These are phyloP conservation scores for Exophiala sideris DNA, from an alignment of 2,329 filamentous ascomycete genomes.

Conservation along the genomic window DNA sequence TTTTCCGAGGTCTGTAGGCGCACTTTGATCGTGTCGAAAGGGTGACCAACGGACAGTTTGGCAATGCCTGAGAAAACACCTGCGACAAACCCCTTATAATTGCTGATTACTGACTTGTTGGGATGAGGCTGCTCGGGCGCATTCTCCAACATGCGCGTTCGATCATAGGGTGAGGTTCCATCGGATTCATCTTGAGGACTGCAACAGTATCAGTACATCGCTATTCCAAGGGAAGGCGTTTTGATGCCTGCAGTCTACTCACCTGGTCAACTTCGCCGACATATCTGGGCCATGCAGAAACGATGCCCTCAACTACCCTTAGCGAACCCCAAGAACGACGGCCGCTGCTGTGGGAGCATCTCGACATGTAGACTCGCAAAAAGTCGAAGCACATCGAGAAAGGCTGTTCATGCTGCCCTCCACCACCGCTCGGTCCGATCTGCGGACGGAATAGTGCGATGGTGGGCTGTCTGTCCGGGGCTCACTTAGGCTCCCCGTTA, in stretches of 20 bases:
- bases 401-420: too few species aligned
- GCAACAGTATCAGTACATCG: background rate
- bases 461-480: constrained; percentile 7
- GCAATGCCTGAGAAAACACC: constrained; percentile 94
- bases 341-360: too few species aligned
- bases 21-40: constrained; percentile 96
- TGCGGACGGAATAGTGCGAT: background rate
- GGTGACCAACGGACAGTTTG: constrained; percentile 59
- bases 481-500: constrained; percentile 18
- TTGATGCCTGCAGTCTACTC: background rate
- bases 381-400: background rate
- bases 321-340: too few species aligned
- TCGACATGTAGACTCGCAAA: background rate
- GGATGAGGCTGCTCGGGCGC: background rate
- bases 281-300: constrained; percentile 12
- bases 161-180: background rate
- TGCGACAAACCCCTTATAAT: constrained; percentile 94
- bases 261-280: constrained; percentile 16
- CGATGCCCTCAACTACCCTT: constrained; percentile 4
- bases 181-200: constrained; percentile 10
- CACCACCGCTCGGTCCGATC: background rate
- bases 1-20: constrained; percentile 81
- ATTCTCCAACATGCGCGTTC: background rate
- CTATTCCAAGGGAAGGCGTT: background rate
- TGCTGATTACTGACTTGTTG: constrained; percentile 34